Percentiles rank a stretch among this genome's conserved stretches.
Conservation (phyloP, 176 grass and related monocot species). For the Oryza nivara region DNA sequence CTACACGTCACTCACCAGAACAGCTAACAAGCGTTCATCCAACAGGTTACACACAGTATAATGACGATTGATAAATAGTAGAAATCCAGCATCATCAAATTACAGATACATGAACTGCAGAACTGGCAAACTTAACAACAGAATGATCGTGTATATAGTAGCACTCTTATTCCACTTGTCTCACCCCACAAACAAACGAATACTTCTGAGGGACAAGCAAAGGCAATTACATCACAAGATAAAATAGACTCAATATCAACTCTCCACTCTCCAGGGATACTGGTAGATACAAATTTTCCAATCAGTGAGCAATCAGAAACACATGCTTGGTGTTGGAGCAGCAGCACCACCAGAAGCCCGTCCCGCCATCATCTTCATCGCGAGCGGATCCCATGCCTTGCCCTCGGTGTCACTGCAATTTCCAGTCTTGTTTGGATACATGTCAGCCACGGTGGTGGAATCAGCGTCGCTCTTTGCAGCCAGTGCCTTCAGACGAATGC, state of each 20-base stretch:
- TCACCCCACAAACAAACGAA: not conserved
- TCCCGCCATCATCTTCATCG: slow-evolving; percentile 31
- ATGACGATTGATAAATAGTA: slow-evolving; percentile 11
- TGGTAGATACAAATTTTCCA: not conserved
- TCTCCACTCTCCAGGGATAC: slow-evolving; percentile 19
- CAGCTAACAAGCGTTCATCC: not conserved
- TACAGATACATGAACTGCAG: slow-evolving; percentile 1
- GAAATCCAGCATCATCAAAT: slow-evolving; percentile 35
- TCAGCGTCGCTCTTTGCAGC: slow-evolving; percentile 21
- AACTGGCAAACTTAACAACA: not conserved
- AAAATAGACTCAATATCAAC: not conserved
- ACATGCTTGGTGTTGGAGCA: slow-evolving; percentile 53
- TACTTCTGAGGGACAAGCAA: not conserved
- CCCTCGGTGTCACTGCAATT: slow-evolving; percentile 44
- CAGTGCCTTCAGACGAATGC: slow-evolving; percentile 57
- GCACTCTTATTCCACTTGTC: slow-evolving; percentile 50
- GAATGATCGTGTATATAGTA: not conserved
- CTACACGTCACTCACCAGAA: not conserved
- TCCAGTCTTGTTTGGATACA: slow-evolving; percentile 47
- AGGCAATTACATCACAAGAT: slow-evolving; percentile 42
- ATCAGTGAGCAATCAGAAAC: slow-evolving; percentile 45
- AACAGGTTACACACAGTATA: not conserved
- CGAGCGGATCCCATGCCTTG: slow-evolving; percentile 67
- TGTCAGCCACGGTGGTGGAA: not conserved
- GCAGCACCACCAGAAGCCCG: slow-evolving; percentile 14